Base-by-base conservation (phyloP, 164 flowering plant genomes). In the Houttuynia cordata region DNA sequence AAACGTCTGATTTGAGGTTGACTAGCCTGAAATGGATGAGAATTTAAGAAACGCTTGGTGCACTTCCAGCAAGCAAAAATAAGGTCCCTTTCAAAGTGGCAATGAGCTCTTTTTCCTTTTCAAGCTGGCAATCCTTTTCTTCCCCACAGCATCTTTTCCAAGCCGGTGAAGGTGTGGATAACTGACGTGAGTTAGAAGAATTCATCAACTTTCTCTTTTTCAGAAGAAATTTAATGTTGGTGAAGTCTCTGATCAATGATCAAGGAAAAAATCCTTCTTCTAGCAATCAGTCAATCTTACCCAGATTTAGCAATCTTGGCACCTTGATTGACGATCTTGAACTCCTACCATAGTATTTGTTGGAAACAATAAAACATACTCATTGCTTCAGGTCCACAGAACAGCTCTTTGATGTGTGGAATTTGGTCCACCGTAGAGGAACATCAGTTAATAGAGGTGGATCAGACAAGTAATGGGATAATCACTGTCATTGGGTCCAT, bases 401-500 rank as follows among this genome's bases (percentile, higher is more conserved):
- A 14, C 49, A 10, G 1, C 12, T 10, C 49, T 42, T 42, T 45
- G 2, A 12, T 45, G 49, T 45, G 14, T 45, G 49, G 17, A 50
- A 60, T 10, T 54, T 21, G 34, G 30, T 17, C 22, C 60, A n/a
- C n/a, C n/a, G n/a, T n/a, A n/a, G n/a, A n/a, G n/a, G n/a, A n/a
- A n/a, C n/a, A n/a, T n/a, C n/a, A n/a, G n/a, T n/a, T n/a, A n/a
- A n/a, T n/a, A n/a, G n/a, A n/a, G n/a, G n/a, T n/a, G n/a, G n/a
- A n/a, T n/a, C n/a, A 69, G 57, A 67, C 59, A 39, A 64, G 74
- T 62, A 67, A 69, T 64, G 67, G 70, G 67, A 64, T 73, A 65
- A 67, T 72, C 49, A 69, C 83, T 83, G 82, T 79, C 77, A n/a
- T 67, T 52, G 61, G 62, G 73, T 37, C 61, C 58, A 62, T 56